Evolutionary conservation across 345 rosid species (phyloP), one percentile per base, ranked within the genome.

Genomic region (Capsella bursapastoris): DNA sequence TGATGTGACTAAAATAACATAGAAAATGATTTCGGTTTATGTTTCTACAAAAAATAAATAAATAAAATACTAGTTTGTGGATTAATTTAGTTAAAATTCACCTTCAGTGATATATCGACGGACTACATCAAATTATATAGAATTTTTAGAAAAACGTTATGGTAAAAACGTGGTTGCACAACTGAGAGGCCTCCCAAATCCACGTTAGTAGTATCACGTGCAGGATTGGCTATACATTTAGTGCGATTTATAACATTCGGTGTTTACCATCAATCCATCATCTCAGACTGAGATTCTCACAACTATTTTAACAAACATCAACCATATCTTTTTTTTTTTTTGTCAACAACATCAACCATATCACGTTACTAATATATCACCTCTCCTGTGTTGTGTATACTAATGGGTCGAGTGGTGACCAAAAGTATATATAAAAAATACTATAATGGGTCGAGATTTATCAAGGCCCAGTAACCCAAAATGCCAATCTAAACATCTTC

Each of bases 151-250:
- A 7, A 48, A 49, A 15, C 6, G 9, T 18, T 18, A 49, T 11
- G 28, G 6, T 27, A 45, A 10, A 47, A 32, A 65, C 57, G 70
- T 65, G 69, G 57, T 6, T 32, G 18, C 57, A 18, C 69, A 47
- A 49, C 43, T 18, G 34, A 49, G 9, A 35, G 59, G 15, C 68
- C 6, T 50, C 57, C 56, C 16, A 15, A 64, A 29, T 64, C 29
- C 43, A 48, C 43, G 56, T 64, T 41, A 64, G 43, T 32, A 10
- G 22, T 18, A 18, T 31, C 43, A 64, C n/a, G 68, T 63, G 55
- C 27, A 47, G 2, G 31, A 61, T 37, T 47, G 27, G 31, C 11
- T 28, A 27, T 41, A 27, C 14, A 40, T 22, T 18, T 40, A 40
- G 44, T 40, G 44, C 3, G 11, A 41, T 41, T 41, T 3, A 15